Evolutionary conservation across 2,329 filamentous ascomycete genomes (phyloP).

Genomic region (Aspergillus pseudotamarii): DNA sequence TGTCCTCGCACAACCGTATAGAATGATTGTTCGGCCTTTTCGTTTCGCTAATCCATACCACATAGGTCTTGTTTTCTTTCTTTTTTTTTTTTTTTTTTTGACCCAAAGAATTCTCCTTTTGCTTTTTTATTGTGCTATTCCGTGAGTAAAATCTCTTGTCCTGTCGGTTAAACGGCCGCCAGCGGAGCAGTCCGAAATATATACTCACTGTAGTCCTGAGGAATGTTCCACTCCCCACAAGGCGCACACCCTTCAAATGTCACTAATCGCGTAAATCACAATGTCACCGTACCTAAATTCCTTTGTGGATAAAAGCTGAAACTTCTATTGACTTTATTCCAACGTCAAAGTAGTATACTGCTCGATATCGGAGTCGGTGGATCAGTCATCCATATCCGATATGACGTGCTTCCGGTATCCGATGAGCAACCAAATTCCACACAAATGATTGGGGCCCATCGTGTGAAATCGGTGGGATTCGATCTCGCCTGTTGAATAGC

Average conservation of each 20-base stretch:
- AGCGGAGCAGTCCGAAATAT: neutral
- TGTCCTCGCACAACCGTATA: neutral
- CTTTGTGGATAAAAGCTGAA: neutral
- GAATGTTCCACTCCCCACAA: neutral
- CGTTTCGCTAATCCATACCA: neutral
- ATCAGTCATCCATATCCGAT: neutral
- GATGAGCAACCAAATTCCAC: neutral
- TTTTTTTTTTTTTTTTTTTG: neutral
- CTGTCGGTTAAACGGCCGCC: too few relatives aligned
- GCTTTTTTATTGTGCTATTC: too few relatives aligned
- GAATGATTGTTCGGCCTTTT: neutral
- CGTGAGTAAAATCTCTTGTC: too few relatives aligned
- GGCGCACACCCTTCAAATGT: neutral
- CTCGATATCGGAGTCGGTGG: neutral
- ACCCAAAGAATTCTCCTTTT: too few relatives aligned
- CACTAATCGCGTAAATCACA: neutral
- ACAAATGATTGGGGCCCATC: neutral
- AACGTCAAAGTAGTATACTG: neutral
- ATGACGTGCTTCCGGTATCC: slow-evolving; percentile 5
- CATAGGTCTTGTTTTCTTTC: neutral
- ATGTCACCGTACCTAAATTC: neutral
- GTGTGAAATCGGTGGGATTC: neutral
- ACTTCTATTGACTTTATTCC: neutral
- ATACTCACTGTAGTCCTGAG: neutral
- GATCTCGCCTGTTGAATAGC: neutral